Conservation (phyloP, 345 rosid genomes). For the Theobroma cacao region DNA sequence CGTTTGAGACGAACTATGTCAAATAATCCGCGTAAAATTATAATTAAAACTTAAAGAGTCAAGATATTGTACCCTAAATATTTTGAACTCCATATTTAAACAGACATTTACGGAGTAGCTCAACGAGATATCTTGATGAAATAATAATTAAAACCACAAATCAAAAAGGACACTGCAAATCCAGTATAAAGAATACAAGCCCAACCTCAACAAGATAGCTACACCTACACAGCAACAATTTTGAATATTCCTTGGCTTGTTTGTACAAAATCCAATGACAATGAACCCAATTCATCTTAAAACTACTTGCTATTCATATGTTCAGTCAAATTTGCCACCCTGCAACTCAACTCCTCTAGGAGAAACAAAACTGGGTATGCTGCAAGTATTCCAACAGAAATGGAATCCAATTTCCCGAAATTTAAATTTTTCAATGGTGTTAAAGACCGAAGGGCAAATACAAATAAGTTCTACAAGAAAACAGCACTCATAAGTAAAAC, state of each 20-base stretch:
- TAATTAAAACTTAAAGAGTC: too few species aligned
- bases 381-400: conserved; percentile 13
- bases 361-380: conserved; percentile 45
- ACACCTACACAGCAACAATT: conserved; percentile 10
- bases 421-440: neutral
- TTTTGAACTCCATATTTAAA: neutral
- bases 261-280: conserved; percentile 23
- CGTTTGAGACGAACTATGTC: too few species aligned
- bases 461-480: conserved; percentile 45
- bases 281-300: conserved; percentile 12
- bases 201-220: conserved; percentile 16
- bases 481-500: conserved; percentile 33
- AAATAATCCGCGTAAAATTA: too few species aligned
- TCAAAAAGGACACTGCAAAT: neutral
- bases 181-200: conserved; percentile 8
- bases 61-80: too few species aligned
- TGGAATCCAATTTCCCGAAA: neutral
- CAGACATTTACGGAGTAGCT: neutral
- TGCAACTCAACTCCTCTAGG: conserved; percentile 21
- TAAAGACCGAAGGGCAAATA: neutral
- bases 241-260: conserved; percentile 17
- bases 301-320: conserved; percentile 14
- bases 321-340: conserved; percentile 22
- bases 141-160: neutral
- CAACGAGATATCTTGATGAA: neutral